phyloP scores from a whole-genome alignment of 108 stramenopile species.

The Bacterosira constricta region DNA sequence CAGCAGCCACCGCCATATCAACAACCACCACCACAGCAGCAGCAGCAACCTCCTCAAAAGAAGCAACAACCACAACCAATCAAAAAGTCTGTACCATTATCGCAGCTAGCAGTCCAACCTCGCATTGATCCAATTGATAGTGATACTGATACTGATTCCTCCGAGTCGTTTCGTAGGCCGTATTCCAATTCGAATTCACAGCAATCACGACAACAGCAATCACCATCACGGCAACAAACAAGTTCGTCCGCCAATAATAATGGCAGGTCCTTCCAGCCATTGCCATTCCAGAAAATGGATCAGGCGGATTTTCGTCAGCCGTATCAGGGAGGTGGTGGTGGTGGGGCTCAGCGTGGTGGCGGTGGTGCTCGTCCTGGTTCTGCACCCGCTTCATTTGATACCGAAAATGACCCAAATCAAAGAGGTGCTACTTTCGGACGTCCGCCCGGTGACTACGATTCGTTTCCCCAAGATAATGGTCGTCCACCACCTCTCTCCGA shows the following conservation, averaged over 20 bases:
- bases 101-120: constrained; percentile 1
- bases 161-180: background rate
- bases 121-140: constrained; percentile 1
- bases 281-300: background rate
- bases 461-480: no score
- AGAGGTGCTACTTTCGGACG: background rate
- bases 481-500: background rate
- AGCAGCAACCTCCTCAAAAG: background rate
- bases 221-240: background rate
- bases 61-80: background rate
- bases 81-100: background rate
- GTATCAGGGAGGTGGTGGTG: background rate
- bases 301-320: constrained; percentile 4
- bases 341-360: background rate
- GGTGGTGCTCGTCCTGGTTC: background rate
- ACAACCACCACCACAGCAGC: background rate
- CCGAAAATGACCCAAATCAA: no score
- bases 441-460: background rate
- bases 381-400: no score
- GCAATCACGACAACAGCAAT: background rate
- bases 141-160: background rate
- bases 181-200: no score
- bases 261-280: constrained; percentile 6
- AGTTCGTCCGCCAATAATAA: no score
- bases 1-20: background rate